phyloP scores from a whole-genome alignment of 306 rosid genomes.

The Cucurbita maxima region DNA sequence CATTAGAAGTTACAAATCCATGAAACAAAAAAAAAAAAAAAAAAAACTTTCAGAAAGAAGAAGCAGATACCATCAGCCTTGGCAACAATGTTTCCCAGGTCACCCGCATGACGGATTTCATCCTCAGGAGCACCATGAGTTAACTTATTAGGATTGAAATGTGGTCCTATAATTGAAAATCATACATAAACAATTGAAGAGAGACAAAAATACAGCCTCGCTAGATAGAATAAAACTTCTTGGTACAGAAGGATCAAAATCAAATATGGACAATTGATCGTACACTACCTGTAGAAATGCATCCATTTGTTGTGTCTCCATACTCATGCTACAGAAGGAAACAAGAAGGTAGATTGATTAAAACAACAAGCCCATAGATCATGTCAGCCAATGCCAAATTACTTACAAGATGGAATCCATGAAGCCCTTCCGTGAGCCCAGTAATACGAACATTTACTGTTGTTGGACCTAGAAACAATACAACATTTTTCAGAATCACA shows the following conservation, averaged over 20 bases:
- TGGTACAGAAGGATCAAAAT: not conserved
- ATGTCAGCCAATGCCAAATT: conserved; percentile 6
- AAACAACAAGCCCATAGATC: not conserved
- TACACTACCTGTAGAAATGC: conserved; percentile 69
- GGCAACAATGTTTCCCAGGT: conserved; percentile 97
- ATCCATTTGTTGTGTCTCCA: conserved; percentile 96
- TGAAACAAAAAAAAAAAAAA: not conserved
- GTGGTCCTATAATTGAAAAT: conserved; percentile 44
- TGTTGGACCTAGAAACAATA: conserved; percentile 54
- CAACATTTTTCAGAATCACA: not conserved
- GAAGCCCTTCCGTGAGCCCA: conserved; percentile 78
- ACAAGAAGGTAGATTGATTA: not conserved
- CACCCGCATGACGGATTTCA: conserved; percentile 96
- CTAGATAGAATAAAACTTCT: not conserved
- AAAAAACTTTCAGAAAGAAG: not conserved
- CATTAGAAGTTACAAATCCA: not conserved
- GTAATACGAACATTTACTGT: conserved; percentile 64
- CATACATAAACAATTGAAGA: not conserved
- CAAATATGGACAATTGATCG: conserved; percentile 1
- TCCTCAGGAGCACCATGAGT: conserved; percentile 95
- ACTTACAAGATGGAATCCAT: conserved; percentile 85
- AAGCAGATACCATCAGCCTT: conserved; percentile 41
- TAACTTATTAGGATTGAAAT: conserved; percentile 52
- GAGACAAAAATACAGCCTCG: not conserved
- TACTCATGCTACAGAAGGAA: conserved; percentile 59